These are phyloP conservation scores for Peronospora belbahrii DNA, from an alignment of 352 stramenopile genomes.

Conservation along the genomic window DNA sequence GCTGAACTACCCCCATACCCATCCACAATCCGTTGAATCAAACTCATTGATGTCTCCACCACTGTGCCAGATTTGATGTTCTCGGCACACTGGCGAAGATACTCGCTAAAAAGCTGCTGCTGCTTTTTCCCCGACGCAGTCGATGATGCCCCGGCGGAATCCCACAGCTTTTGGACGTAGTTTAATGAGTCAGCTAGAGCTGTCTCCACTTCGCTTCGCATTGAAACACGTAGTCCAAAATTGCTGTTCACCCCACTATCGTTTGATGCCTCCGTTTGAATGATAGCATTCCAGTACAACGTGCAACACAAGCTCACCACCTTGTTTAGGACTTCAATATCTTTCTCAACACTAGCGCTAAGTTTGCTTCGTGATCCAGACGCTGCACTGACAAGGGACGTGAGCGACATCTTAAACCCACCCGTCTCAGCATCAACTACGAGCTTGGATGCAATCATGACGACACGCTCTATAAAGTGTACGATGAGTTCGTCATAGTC, in stretches of 20 bases:
- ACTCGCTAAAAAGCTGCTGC: constrained; percentile 60
- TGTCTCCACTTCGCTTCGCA: constrained; percentile 44
- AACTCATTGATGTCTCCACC: constrained; percentile 68
- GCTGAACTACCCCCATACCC: constrained; percentile 31
- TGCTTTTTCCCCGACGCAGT: constrained; percentile 59
- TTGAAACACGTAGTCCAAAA: constrained; percentile 20
- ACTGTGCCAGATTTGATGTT: constrained; percentile 50
- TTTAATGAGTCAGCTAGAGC: constrained; percentile 69
- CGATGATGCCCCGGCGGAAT: constrained; percentile 31
- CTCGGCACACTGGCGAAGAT: constrained; percentile 61
- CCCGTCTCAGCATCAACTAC: constrained; percentile 57
- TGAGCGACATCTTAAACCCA: constrained; percentile 67
- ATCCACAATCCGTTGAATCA: constrained; percentile 65
- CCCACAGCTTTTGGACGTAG: constrained; percentile 58
- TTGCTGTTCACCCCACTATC: constrained; percentile 2
- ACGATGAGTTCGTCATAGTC: constrained; percentile 76
- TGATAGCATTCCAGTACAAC: constrained; percentile 71
- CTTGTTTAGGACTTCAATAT: constrained; percentile 66
- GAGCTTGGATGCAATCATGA: constrained; percentile 65
- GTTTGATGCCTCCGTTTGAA: constrained; percentile 25
- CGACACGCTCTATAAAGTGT: constrained; percentile 71
- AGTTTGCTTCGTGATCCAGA: constrained; percentile 42
- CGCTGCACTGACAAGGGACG: constrained; percentile 49
- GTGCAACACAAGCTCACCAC: constrained; percentile 63
- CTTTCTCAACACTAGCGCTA: constrained; percentile 45